phyloP scores from a whole-genome alignment of 208 protist genomes.

The Trypanosoma melophagium region DNA sequence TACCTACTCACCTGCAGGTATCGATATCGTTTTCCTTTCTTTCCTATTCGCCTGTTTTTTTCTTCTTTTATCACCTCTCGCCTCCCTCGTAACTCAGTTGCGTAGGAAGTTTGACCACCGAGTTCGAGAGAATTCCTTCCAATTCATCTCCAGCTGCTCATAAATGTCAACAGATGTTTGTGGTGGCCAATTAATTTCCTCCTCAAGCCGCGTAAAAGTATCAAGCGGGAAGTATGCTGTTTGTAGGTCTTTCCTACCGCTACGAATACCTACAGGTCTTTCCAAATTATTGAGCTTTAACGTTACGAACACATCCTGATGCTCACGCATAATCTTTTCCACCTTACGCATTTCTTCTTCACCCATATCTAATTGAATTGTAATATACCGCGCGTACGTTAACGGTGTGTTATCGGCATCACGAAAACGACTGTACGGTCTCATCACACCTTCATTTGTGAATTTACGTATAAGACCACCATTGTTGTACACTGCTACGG shows the following conservation, averaged over 20 bases:
- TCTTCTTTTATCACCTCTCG: neutral
- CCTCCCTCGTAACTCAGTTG: slow-evolving; percentile 36
- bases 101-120: slow-evolving; percentile 88
- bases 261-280: slow-evolving; percentile 47
- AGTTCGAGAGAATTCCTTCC: slow-evolving; percentile 92
- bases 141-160: slow-evolving; percentile 90
- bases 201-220: slow-evolving; percentile 81
- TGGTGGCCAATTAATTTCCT: slow-evolving; percentile 91
- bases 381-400: slow-evolving; percentile 85
- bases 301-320: slow-evolving; percentile 78
- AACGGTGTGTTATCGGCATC: slow-evolving; percentile 77
- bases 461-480: slow-evolving; percentile 81
- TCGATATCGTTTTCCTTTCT: neutral
- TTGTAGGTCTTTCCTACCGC: slow-evolving; percentile 42
- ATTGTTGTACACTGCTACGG: slow-evolving; percentile 66
- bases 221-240: slow-evolving; percentile 78
- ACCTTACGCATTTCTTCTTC: slow-evolving; percentile 82
- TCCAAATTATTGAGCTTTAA: slow-evolving; percentile 78
- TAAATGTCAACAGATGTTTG: slow-evolving; percentile 85
- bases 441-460: slow-evolving; percentile 86
- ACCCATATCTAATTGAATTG: slow-evolving; percentile 80
- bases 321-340: slow-evolving; percentile 78
- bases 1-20: neutral
- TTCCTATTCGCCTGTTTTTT: neutral
- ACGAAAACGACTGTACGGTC: slow-evolving; percentile 81